phyloP scores from a whole-genome alignment of 805 yeast species.

The Kuraishia molischiana region DNA sequence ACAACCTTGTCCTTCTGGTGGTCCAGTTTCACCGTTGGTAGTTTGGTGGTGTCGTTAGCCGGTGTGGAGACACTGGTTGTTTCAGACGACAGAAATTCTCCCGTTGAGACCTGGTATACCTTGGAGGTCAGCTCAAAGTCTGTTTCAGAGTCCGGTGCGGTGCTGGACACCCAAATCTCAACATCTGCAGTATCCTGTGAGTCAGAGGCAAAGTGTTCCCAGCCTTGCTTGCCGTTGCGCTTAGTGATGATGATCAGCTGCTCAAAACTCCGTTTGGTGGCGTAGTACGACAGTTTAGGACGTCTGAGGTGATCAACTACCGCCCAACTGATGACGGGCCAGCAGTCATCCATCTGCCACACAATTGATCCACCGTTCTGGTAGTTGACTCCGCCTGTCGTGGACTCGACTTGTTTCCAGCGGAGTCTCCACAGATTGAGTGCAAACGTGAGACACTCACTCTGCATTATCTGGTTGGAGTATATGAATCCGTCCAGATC shows the following conservation, averaged over 20 bases:
- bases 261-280: constrained; percentile 28
- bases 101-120: not conserved
- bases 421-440: not conserved
- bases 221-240: constrained; percentile 2
- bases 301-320: constrained; percentile 28
- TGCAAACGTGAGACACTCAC: constrained; percentile 27
- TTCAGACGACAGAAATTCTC: not conserved
- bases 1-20: not conserved
- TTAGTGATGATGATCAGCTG: constrained; percentile 1
- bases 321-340: constrained; percentile 45
- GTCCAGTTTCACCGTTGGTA: not conserved
- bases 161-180: not conserved
- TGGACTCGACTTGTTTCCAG: not conserved
- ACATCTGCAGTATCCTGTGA: constrained; percentile 7
- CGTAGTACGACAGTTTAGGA: constrained; percentile 36
- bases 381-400: not conserved
- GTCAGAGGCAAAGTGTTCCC: constrained; percentile 4
- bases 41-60: constrained; percentile 5
- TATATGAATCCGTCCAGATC: constrained; percentile 34
- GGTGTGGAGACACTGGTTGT: constrained; percentile 4
- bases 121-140: constrained; percentile 16
- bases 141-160: not conserved
- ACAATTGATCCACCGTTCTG: constrained; percentile 29
- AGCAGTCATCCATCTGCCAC: constrained; percentile 45
- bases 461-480: constrained; percentile 41